A percentile compares a stretch with the other conserved stretches of the same genome.
These are phyloP conservation scores for Yamadazyma pseudoaaseri DNA, from an alignment of 1,139 yeast species.

Conservation along the genomic window DNA sequence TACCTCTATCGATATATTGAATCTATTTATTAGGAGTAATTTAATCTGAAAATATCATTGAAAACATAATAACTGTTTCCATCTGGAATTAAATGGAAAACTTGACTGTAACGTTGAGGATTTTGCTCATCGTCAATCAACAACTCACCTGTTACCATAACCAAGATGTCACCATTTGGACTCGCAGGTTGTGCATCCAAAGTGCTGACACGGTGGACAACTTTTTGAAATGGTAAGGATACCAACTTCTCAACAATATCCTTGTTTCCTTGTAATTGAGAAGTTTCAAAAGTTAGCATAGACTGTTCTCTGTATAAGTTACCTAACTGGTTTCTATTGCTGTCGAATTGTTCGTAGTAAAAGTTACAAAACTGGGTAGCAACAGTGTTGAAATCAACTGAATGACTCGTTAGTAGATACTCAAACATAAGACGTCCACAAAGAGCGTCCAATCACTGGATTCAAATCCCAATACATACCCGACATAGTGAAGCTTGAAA, in stretches of 20 bases:
- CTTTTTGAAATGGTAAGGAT: constrained; percentile 87
- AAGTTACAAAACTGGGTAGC: constrained; percentile 86
- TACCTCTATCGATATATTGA: background rate
- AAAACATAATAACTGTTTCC: constrained; percentile 88
- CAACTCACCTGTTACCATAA: constrained; percentile 97
- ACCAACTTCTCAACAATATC: constrained; percentile 87
- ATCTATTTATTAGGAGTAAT: constrained; percentile 48
- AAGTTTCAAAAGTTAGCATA: constrained; percentile 94
- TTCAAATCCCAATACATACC: constrained; percentile 13
- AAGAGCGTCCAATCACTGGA: background rate
- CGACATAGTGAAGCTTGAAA: constrained; percentile 13
- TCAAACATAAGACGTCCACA: too few species aligned
- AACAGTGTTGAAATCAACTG: constrained; percentile 71
- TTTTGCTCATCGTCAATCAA: constrained; percentile 90
- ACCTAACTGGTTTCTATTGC: constrained; percentile 89
- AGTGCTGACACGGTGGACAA: constrained; percentile 88
- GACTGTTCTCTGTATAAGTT: constrained; percentile 94
- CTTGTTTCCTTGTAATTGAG: constrained; percentile 93
- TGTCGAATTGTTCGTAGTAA: constrained; percentile 93
- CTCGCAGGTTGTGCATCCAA: constrained; percentile 98
- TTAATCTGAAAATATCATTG: constrained; percentile 95
- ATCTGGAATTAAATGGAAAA: constrained; percentile 94
- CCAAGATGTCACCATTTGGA: constrained; percentile 89
- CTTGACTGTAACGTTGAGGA: constrained; percentile 95
- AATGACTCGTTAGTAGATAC: background rate